Evolutionary conservation across 257 asterid species (phyloP), one percentile per base, ranked within the genome.

Genomic region (Dorcoceras hygrometricum): DNA sequence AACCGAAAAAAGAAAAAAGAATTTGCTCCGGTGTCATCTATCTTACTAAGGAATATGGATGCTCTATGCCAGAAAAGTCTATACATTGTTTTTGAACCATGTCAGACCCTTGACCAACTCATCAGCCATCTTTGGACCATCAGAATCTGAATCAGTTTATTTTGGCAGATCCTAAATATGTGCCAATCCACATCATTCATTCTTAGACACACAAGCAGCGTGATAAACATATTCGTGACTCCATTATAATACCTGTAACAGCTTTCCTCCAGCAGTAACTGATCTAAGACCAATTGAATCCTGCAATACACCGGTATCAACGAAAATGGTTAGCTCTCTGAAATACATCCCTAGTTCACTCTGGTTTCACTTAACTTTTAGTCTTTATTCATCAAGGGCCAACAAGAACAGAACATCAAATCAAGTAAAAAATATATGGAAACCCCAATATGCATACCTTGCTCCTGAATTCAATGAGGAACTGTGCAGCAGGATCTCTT

Each of bases 401-500:
- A 54, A 64, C 5, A 23, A 1, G 31, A 63, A 22, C 6, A 12
- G 16, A 51, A 19, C 34, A 36, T 28, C n/a, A n/a, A n/a, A 43
- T 25, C 25, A 23, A 43, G 70, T 26, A 26, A 66, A 57, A 59
- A 31, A 70, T n/a, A 43, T 6, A 57, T 20, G 20, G n/a, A 67
- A 39, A 20, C 64, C 51, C 12, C 66, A 19, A 64, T 69, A 28
- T n/a, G 76, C 83, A 62, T 39, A 90, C 99, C 99, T 91, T 89
- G 90, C 81, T 86, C 72, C 93, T 82, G 76, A 80, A 81, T 58
- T 82, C 99, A 66, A 91, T 90, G 54, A 95, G 91, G 79, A 95
- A 91, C 79, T 95, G 99, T 67, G 99, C 91, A 25, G 98, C 96
- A 66, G 99, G 99, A 80, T 95, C 99, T 77, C 96, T 89, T 86